Evolutionary conservation across 2,329 filamentous ascomycete genomes (phyloP).

Genomic region (Teratosphaeria pseudoeucalypti): DNA sequence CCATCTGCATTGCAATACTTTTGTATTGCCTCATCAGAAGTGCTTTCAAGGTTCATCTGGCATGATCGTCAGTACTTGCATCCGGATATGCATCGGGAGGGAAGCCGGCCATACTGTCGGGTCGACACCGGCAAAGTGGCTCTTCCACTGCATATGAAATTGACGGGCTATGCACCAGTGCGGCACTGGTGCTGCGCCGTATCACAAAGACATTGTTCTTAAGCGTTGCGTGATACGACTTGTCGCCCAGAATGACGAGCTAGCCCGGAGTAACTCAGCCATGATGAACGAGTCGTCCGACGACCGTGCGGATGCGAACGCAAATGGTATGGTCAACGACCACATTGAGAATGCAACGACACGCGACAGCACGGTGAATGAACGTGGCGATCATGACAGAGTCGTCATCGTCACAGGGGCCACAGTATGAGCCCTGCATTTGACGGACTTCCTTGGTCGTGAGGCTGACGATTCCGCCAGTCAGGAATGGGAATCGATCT

Average conservation of each 20-base stretch:
- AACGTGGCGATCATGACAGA: conserved; percentile 4
- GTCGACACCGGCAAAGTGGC: not conserved
- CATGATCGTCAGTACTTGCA: not conserved
- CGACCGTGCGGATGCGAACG: not conserved
- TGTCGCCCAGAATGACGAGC: not conserved
- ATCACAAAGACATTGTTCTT: not conserved
- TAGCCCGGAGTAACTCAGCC: not conserved
- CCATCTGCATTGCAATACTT: not conserved
- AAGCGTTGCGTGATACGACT: not conserved
- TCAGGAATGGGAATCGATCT: conserved; percentile 40
- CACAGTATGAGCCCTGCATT: conserved; percentile 24
- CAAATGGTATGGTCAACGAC: not conserved
- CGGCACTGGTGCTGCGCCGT: not conserved
- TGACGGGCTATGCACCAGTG: not conserved
- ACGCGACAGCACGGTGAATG: not conserved
- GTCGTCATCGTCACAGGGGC: conserved; percentile 35
- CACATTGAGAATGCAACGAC: not conserved
- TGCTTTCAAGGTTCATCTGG: not conserved
- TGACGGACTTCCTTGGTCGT: not conserved
- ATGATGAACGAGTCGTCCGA: not conserved
- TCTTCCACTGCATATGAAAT: not conserved
- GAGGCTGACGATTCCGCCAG: conserved; percentile 17
- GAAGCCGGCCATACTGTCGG: not conserved
- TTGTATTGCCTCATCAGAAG: too few relatives aligned
- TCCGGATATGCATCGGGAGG: not conserved